phyloP scores from a whole-genome alignment of 106 monocot species.

The Allium sativum region DNA sequence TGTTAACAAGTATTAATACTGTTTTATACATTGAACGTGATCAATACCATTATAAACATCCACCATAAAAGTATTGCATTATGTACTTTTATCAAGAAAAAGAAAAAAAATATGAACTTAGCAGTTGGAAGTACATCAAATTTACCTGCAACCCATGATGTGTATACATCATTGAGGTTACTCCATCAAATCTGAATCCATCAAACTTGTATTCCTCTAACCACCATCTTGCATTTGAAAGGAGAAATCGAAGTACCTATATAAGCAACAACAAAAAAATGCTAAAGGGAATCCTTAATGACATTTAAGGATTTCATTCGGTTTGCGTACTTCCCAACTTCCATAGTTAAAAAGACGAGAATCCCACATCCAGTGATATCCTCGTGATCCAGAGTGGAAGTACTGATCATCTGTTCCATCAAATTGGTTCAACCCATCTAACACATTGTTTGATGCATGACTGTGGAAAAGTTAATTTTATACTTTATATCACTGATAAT shows the following conservation, averaged over 20 bases:
- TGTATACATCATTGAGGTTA: conserved; percentile 99
- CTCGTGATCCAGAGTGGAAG: conserved; percentile 78
- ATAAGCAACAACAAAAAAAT: background rate
- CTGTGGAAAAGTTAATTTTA: conserved; percentile 35
- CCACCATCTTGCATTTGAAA: conserved; percentile 99
- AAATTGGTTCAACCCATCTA: conserved; percentile 95
- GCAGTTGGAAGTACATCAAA: background rate
- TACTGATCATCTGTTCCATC: conserved; percentile 96
- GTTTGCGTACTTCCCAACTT: conserved; percentile 73
- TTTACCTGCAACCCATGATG: conserved; percentile 89
- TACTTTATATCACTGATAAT: background rate
- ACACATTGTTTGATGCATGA: conserved; percentile 91
- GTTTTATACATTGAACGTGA: background rate
- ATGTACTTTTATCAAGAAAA: background rate
- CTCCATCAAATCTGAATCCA: conserved; percentile 98
- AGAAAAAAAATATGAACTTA: background rate
- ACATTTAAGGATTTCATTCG: too few species aligned
- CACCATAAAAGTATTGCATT: background rate
- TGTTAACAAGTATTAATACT: conserved; percentile 14
- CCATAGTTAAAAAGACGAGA: conserved; percentile 96
- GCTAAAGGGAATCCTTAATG: too few species aligned
- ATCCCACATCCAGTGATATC: conserved; percentile 99
- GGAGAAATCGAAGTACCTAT: conserved; percentile 83
- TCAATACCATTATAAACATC: background rate
- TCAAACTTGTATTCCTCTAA: conserved; percentile 99